phyloP scores from a whole-genome alignment of 257 asterid species.

The Capsicum rhomboideum region DNA sequence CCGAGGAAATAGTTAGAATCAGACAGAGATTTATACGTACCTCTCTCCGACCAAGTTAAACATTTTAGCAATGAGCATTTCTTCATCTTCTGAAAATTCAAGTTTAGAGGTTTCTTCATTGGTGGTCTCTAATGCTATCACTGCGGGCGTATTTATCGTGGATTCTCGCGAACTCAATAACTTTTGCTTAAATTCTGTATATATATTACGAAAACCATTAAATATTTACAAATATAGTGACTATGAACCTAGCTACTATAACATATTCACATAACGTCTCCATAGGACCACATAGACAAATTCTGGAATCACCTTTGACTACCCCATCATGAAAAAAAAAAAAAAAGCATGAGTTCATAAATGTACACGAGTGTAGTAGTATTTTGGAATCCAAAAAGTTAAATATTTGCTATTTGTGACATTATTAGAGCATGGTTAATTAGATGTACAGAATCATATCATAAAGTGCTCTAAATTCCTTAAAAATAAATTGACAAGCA shows the following conservation, averaged over 20 bases:
- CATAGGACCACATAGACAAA: too few relatives aligned
- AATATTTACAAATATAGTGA: too few relatives aligned
- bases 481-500: not conserved
- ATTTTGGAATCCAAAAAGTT: too few relatives aligned
- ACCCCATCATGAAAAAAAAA: too few relatives aligned
- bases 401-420: not conserved
- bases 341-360: too few relatives aligned
- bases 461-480: not conserved
- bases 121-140: not conserved
- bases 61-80: conserved; percentile 22
- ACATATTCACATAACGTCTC: too few relatives aligned
- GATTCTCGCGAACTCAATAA: not conserved
- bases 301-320: too few relatives aligned
- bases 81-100: conserved; percentile 22
- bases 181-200: not conserved
- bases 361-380: too few relatives aligned
- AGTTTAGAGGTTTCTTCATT: conserved; percentile 5
- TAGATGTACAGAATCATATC: not conserved
- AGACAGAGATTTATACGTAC: not conserved
- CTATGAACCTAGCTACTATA: not conserved
- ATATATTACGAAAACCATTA: not conserved
- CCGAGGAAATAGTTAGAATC: too few relatives aligned
- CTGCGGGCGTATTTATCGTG: not conserved
- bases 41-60: conserved; percentile 17
- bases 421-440: not conserved